These are phyloP conservation scores for Cladosporium sp. DNA, from an alignment of 2,329 filamentous ascomycete species.

Conservation along the genomic window DNA sequence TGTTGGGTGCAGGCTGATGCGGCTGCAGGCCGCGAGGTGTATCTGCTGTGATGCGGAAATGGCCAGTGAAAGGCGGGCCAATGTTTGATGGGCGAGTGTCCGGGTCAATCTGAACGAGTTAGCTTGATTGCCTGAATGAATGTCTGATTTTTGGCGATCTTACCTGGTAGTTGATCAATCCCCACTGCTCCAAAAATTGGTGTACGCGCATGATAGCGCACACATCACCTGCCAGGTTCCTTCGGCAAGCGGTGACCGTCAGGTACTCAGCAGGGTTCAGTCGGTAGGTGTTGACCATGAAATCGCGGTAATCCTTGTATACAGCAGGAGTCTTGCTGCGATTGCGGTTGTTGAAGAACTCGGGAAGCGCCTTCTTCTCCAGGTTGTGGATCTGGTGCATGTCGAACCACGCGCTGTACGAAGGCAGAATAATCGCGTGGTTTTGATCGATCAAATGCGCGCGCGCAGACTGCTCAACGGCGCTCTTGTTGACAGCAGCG, in stretches of 20 bases:
- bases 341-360: conserved; percentile 98
- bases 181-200: conserved; percentile 97
- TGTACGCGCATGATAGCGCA: conserved; percentile 99
- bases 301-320: conserved; percentile 98
- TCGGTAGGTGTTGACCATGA: conserved; percentile 99
- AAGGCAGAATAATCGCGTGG: conserved; percentile 91
- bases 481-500: conserved; percentile 62
- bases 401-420: conserved; percentile 98
- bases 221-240: conserved; percentile 93
- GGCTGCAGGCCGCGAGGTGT: conserved; percentile 91
- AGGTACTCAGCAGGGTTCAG: conserved; percentile 94
- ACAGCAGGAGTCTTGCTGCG: conserved; percentile 95
- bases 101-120: conserved; percentile 70
- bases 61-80: conserved; percentile 91
- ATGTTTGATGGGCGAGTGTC: conserved; percentile 93
- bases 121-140: background rate
- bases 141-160: background rate
- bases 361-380: conserved; percentile 88
- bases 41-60: conserved; percentile 93
- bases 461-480: conserved; percentile 77
- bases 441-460: conserved; percentile 90
- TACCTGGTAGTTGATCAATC: conserved; percentile 97
- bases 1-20: conserved; percentile 83
- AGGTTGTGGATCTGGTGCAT: conserved; percentile 89
- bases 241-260: conserved; percentile 89